A percentile compares a stretch with the other conserved stretches of the same genome.
phyloP scores from a whole-genome alignment of 1,139 yeast species.

The Geotrichum siamense region DNA sequence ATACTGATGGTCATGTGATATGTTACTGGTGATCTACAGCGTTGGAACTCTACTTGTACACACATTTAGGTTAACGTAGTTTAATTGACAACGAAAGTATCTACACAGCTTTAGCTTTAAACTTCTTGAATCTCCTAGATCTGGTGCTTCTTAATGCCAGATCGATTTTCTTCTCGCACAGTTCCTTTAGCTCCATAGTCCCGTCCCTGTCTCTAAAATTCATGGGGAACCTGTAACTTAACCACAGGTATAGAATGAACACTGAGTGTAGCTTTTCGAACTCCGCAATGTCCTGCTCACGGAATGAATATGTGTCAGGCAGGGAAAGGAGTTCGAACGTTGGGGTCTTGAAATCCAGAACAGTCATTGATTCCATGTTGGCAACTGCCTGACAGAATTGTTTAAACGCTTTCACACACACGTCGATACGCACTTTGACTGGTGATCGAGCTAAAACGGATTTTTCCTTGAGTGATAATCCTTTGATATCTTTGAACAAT shows the following conservation, averaged over 20 bases:
- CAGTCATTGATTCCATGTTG: slow-evolving; percentile 25
- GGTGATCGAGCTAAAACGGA: slow-evolving; percentile 34
- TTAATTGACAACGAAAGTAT: no score
- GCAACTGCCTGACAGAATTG: slow-evolving; percentile 31
- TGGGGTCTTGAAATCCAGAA: slow-evolving; percentile 27
- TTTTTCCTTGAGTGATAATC: slow-evolving; percentile 32
- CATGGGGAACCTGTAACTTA: slow-evolving; percentile 78
- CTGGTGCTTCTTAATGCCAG: slow-evolving; percentile 20
- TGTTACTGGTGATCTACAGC: no score
- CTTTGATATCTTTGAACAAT: slow-evolving; percentile 25
- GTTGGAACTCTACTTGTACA: no score
- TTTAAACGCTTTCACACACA: slow-evolving; percentile 25
- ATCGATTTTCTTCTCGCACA: slow-evolving; percentile 31
- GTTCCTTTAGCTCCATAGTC: slow-evolving; percentile 54
- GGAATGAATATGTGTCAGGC: slow-evolving; percentile 13
- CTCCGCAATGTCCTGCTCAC: slow-evolving; percentile 15
- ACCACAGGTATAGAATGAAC: slow-evolving; percentile 72
- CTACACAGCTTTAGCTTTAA: no score
- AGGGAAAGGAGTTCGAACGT: slow-evolving; percentile 21
- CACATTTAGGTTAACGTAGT: no score
- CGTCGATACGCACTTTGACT: slow-evolving; percentile 22
- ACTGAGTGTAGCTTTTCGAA: slow-evolving; percentile 66
- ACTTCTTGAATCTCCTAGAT: slow-evolving; percentile 10
- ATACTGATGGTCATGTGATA: no score
- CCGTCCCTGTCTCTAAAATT: slow-evolving; percentile 70